Evolutionary conservation across 2,329 filamentous ascomycete genomes (phyloP).

Genomic region (Fusarium solani-melongenae): DNA sequence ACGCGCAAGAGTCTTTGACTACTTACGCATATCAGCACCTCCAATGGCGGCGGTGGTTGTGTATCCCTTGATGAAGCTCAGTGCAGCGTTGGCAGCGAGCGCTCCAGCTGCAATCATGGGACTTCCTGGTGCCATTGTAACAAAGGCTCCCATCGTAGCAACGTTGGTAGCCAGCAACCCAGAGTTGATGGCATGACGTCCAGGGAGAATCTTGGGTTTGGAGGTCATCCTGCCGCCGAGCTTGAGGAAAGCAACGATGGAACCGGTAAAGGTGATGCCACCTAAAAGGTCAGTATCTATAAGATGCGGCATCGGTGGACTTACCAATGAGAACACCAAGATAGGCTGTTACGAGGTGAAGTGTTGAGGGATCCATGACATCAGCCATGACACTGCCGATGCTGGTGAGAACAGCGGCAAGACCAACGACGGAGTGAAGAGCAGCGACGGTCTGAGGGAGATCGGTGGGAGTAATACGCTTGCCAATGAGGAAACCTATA

Average conservation of each 20-base stretch:
- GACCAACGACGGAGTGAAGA: conserved; percentile 88
- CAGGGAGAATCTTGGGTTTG: conserved; percentile 76
- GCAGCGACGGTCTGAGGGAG: conserved; percentile 91
- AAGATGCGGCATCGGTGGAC: not conserved
- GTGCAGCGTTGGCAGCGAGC: conserved; percentile 77
- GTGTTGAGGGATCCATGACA: conserved; percentile 75
- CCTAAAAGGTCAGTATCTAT: conserved; percentile 47
- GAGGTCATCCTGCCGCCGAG: conserved; percentile 86
- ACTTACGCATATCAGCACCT: conserved; percentile 86
- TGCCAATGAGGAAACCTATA: conserved; percentile 78
- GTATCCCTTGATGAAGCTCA: conserved; percentile 88
- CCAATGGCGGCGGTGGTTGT: conserved; percentile 91
- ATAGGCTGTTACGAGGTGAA: conserved; percentile 89
- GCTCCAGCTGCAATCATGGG: conserved; percentile 83
- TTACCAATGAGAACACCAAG: conserved; percentile 83
- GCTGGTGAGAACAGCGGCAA: conserved; percentile 88
- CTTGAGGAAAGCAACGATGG: conserved; percentile 89
- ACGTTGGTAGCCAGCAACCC: conserved; percentile 80
- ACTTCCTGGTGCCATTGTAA: conserved; percentile 83
- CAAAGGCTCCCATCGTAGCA: conserved; percentile 85
- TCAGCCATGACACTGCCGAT: conserved; percentile 86
- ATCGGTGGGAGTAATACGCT: conserved; percentile 87
- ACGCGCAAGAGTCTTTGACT: too few species aligned
- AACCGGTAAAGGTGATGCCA: conserved; percentile 91
- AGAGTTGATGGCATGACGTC: conserved; percentile 80